These are phyloP conservation scores for Podospora conica DNA, from an alignment of 495 filamentous ascomycete species.

Conservation along the genomic window DNA sequence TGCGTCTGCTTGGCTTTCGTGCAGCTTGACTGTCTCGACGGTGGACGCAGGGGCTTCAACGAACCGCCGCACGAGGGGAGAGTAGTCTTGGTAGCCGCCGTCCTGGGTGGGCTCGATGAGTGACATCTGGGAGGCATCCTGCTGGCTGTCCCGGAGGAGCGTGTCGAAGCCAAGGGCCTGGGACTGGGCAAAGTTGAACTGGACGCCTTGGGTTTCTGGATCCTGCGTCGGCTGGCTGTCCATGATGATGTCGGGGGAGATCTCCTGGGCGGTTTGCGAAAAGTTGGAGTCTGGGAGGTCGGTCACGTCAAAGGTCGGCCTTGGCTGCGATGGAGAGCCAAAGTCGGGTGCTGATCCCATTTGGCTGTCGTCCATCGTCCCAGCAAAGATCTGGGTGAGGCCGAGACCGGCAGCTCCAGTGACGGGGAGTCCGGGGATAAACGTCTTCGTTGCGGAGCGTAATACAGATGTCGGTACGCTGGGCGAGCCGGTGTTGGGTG, in stretches of 20 bases:
- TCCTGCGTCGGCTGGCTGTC: conserved; percentile 55
- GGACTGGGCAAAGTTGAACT: conserved; percentile 48
- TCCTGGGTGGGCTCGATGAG: conserved; percentile 82
- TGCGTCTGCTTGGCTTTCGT: conserved; percentile 29
- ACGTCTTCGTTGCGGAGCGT: conserved; percentile 51
- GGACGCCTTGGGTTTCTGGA: conserved; percentile 41
- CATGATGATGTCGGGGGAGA: conserved; percentile 53
- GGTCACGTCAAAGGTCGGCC: conserved; percentile 33
- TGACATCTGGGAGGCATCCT: conserved; percentile 51
- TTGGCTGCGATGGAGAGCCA: conserved; percentile 32
- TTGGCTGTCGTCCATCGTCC: conserved; percentile 71
- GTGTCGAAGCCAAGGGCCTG: conserved; percentile 49
- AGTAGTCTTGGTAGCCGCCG: conserved; percentile 58
- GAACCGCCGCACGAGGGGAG: conserved; percentile 56
- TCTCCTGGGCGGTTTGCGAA: conserved; percentile 42
- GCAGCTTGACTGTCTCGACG: conserved; percentile 59
- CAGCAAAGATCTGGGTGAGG: conserved; percentile 87
- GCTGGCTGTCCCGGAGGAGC: conserved; percentile 29
- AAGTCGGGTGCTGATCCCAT: conserved; percentile 19
- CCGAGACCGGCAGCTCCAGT: conserved; percentile 58
- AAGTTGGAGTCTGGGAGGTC: conserved; percentile 45
- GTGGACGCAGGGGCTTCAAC: conserved; percentile 60
- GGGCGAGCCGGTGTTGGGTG: conserved; percentile 33
- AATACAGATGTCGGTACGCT: conserved; percentile 47
- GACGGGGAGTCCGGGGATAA: conserved; percentile 53